Percentiles rank a stretch among this genome's conserved stretches.
phyloP scores from a whole-genome alignment of 2,329 filamentous ascomycete species.

The Fusarium scirpi region DNA sequence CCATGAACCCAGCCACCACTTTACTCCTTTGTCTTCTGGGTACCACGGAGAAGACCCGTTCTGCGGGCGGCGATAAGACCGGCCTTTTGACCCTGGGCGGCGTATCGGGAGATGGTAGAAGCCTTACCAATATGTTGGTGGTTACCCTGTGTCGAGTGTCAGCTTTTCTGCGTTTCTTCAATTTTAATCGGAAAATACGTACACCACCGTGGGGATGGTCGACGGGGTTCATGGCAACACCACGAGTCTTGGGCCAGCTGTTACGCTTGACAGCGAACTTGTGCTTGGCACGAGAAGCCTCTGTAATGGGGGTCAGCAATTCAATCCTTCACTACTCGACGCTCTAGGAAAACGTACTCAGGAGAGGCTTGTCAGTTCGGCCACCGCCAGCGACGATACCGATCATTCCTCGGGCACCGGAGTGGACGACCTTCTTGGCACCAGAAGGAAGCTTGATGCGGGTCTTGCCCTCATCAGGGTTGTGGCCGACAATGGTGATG shows the following conservation, averaged over 20 bases:
- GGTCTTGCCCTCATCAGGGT: slow-evolving; percentile 99
- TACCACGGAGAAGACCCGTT: slow-evolving; percentile 99
- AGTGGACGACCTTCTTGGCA: slow-evolving; percentile 98
- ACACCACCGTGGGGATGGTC: slow-evolving; percentile 98
- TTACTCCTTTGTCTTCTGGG: slow-evolving; percentile 99
- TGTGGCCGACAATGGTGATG: slow-evolving; percentile 97
- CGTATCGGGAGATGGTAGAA: slow-evolving; percentile 98
- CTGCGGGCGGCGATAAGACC: slow-evolving; percentile 99
- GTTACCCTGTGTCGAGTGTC: slow-evolving; percentile 78
- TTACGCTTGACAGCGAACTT: slow-evolving; percentile 99
- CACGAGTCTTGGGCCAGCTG: slow-evolving; percentile 99
- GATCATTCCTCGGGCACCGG: slow-evolving; percentile 95
- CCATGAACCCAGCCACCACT: slow-evolving; percentile 61
- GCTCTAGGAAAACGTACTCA: slow-evolving; percentile 74
- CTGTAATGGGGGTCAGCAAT: slow-evolving; percentile 65
- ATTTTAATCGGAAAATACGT: slow-evolving; percentile 54
- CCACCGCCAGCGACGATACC: slow-evolving; percentile 99
- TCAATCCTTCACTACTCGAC: slow-evolving; percentile 1
- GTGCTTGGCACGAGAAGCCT: slow-evolving; percentile 99
- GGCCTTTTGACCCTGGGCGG: slow-evolving; percentile 98
- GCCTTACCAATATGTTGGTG: slow-evolving; percentile 99
- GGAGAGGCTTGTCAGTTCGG: slow-evolving; percentile 98
- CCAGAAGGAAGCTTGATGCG: slow-evolving; percentile 99
- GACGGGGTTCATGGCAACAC: slow-evolving; percentile 99
- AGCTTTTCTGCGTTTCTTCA: slow-evolving; percentile 53